Evolutionary conservation across 345 rosid species (phyloP).

Genomic region (Cardamine chenopodiifolia): DNA sequence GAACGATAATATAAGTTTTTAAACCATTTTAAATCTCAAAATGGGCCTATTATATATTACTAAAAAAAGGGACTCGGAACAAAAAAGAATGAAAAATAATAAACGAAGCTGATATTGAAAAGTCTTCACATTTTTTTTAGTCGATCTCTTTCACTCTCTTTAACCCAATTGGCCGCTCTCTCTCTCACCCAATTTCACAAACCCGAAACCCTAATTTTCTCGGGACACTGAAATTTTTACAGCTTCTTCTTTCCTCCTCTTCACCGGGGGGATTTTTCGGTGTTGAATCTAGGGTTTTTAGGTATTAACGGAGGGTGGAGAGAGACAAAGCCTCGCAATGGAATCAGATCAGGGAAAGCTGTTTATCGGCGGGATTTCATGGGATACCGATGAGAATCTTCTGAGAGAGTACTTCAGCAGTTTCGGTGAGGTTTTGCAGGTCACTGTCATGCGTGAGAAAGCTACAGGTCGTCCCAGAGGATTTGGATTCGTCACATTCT

Average conservation of each 20-base stretch:
- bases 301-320: background rate
- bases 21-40: background rate
- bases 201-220: conserved; percentile 41
- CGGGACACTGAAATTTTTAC: conserved; percentile 37
- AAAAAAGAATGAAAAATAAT: background rate
- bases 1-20: background rate
- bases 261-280: conserved; percentile 35
- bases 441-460: conserved; percentile 75
- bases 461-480: conserved; percentile 78
- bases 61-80: background rate
- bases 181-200: conserved; percentile 31
- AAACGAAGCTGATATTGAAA: background rate
- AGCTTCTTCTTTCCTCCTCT: conserved; percentile 15
- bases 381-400: conserved; percentile 83
- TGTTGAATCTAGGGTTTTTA: conserved; percentile 30
- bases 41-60: background rate
- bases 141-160: conserved; percentile 16
- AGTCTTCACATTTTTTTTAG: background rate
- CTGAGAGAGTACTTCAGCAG: conserved; percentile 67
- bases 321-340: conserved; percentile 42
- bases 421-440: conserved; percentile 71
- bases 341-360: conserved; percentile 92
- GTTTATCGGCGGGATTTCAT: conserved; percentile 91
- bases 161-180: conserved; percentile 37
- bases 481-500: conserved; percentile 80